These are phyloP conservation scores for Cladosporium sp. DNA, from an alignment of 2,329 filamentous ascomycete genomes.

Conservation along the genomic window DNA sequence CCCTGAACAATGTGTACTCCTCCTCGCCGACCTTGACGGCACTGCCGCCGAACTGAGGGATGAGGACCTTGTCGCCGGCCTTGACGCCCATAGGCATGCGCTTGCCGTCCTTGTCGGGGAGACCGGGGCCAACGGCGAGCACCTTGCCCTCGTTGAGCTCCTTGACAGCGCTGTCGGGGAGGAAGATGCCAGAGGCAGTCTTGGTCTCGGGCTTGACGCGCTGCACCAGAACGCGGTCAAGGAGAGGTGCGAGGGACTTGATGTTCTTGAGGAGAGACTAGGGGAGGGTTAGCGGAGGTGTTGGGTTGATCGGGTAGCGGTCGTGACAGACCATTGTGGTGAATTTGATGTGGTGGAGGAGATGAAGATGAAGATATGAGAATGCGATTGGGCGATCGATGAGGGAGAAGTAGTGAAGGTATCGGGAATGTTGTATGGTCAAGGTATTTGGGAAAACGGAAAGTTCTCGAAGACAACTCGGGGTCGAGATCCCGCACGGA, in stretches of 20 bases:
- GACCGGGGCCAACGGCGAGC: constrained; percentile 88
- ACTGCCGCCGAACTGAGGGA: constrained; percentile 92
- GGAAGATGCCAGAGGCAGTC: constrained; percentile 95
- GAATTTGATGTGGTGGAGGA: constrained; percentile 2
- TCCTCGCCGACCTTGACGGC: constrained; percentile 97
- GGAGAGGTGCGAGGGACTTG: constrained; percentile 88
- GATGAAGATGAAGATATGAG: background rate
- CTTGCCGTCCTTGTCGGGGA: constrained; percentile 83
- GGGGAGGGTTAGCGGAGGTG: background rate
- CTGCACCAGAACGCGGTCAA: constrained; percentile 98
- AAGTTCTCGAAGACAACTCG: too few species aligned
- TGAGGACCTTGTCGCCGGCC: constrained; percentile 87
- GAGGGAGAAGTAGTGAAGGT: too few species aligned
- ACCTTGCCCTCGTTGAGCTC: constrained; percentile 98
- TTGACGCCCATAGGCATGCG: constrained; percentile 77
- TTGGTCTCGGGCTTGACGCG: constrained; percentile 96
- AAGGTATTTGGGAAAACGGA: too few species aligned
- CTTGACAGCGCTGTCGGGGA: constrained; percentile 94
- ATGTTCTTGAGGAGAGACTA: constrained; percentile 77
- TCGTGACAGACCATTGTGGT: constrained; percentile 26
- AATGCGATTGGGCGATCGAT: constrained; percentile 4
- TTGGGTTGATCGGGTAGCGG: background rate
- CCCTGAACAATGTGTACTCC: constrained; percentile 92
- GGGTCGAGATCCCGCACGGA: too few species aligned
- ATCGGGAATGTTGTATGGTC: too few species aligned